Evolutionary conservation across 441 rosid genomes (phyloP), one percentile per base, ranked within the genome.

Genomic region (Melastoma candidum): DNA sequence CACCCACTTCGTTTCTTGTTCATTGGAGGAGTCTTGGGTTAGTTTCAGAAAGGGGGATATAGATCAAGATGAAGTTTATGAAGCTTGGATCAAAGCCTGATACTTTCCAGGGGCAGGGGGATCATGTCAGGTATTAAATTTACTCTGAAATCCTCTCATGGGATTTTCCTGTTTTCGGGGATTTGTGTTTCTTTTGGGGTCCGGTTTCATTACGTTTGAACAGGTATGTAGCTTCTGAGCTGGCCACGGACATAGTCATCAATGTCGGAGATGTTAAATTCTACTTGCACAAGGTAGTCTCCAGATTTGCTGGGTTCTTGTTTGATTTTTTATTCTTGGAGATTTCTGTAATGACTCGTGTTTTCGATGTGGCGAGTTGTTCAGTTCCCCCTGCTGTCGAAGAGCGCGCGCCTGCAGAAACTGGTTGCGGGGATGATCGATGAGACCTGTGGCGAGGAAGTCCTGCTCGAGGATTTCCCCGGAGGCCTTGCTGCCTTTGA

Each of bases 61-160:
- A 62, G 46, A 22, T 55, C 61, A 70, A 73, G 58, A 90, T 90
- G 97, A 90, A 90, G 85, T 84, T 84, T 76, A 90, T 90, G 97
- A 90, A 90, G 76, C 96, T 90, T 74, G 97, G 97, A 58, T 87
- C 96, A 58, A 90, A 90, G 78, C 90, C 95, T n/a, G 96, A 90
- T 69, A 78, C 85, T 6, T 90, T 90, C 70, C 96, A 81, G 73
- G 63, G 84, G 17, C 76, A 80, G 48, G 88, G 81, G 44, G 90
- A 76, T 53, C 71, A 64, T 57, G 69, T 78, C 55, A 81, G 97
- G 97, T 90, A 26, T 17, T 17, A 17, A 17, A 17, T 17, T 17
- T 17, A 17, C 22, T 17, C 22, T 51, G 41, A n/a, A 26, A 51
- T 51, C 44, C 44, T 51, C 44, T 51, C 36, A 26, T n/a, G 41